Evolutionary conservation across 2,329 filamentous ascomycete species (phyloP).

Genomic region (Helicocarpus griseus): DNA sequence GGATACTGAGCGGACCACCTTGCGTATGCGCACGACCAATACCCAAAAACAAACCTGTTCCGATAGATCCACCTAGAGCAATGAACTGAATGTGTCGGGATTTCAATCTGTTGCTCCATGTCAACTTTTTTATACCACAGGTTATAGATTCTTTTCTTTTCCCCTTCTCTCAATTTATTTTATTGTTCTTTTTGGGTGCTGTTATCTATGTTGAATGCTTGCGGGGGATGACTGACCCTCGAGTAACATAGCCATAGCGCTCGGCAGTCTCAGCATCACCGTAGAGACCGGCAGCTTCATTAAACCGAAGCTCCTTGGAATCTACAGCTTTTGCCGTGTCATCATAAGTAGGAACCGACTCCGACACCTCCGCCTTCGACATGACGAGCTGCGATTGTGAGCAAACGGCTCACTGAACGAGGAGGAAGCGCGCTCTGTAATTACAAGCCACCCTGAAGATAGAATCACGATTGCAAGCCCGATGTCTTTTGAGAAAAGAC

Average conservation of each 20-base stretch:
- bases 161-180: too few relatives aligned
- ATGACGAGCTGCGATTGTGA: not conserved
- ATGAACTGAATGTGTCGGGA: constrained; percentile 51
- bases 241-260: constrained; percentile 42
- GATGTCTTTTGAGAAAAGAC: not conserved
- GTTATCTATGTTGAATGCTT: not conserved
- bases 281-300: constrained; percentile 44
- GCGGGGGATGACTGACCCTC: constrained; percentile 36
- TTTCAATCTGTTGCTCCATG: constrained; percentile 26
- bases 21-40: constrained; percentile 44
- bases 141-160: too few relatives aligned
- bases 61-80: constrained; percentile 49
- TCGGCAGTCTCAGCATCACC: constrained; percentile 43
- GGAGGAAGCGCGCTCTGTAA: not conserved
- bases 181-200: not conserved
- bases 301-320: constrained; percentile 23
- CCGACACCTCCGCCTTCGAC: not conserved
- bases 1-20: constrained; percentile 28
- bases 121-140: not conserved
- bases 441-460: not conserved
- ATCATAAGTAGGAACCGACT: constrained; percentile 1
- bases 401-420: not conserved
- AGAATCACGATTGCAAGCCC: not conserved
- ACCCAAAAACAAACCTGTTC: constrained; percentile 47
- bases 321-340: constrained; percentile 16